These are phyloP conservation scores for Saprolegnia parasitica DNA, from an alignment of 352 stramenopile species.

Conservation along the genomic window DNA sequence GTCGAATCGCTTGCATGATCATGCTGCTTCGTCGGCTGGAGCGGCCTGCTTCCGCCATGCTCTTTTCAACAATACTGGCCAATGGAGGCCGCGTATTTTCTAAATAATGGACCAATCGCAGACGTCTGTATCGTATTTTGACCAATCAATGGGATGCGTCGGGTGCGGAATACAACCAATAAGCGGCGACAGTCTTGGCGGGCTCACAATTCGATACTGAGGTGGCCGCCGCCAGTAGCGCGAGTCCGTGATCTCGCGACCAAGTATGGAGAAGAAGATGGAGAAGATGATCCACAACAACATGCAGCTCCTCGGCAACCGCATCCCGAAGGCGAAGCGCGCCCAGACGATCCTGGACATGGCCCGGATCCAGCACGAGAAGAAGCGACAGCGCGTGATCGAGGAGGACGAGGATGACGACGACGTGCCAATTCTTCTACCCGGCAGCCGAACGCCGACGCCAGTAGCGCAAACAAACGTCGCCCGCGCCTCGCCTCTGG, in stretches of 20 bases:
- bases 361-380: conserved; percentile 26
- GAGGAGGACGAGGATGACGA: conserved; percentile 14
- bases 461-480: too few relatives aligned
- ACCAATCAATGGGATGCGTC: background rate
- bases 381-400: conserved; percentile 3
- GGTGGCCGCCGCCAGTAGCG: conserved; percentile 14
- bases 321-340: conserved; percentile 26
- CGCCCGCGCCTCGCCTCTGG: too few relatives aligned
- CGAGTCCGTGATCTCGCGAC: background rate
- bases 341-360: conserved; percentile 28
- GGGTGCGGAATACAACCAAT: conserved; percentile 9
- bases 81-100: background rate
- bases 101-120: conserved; percentile 11
- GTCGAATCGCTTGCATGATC: background rate
- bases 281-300: conserved; percentile 29
- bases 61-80: background rate
- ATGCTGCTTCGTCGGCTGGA: background rate
- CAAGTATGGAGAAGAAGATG: conserved; percentile 29
- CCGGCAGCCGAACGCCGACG: background rate
- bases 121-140: background rate
- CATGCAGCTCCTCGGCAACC: conserved; percentile 23
- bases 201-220: conserved; percentile 3
- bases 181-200: background rate
- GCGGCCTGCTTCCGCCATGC: background rate
- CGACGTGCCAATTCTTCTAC: background rate